Conservation (phyloP, 257 asterid species). For the Ligustrum vulgare region DNA sequence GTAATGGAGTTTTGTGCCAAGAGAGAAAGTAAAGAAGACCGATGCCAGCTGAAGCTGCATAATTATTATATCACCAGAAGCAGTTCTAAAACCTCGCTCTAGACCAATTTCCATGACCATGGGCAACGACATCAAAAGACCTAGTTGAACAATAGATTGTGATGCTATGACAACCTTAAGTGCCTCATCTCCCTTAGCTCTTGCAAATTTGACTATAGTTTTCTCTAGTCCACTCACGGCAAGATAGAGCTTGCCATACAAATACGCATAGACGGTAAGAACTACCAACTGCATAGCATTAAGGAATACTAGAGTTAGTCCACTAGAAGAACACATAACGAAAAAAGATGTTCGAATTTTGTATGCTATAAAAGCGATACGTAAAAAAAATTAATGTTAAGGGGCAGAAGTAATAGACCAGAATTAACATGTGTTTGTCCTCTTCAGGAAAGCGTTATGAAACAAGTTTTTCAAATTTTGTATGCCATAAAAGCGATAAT, state of each 20-base stretch:
- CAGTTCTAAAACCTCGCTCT: slow-evolving; percentile 60
- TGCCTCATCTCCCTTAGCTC: slow-evolving; percentile 48
- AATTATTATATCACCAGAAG: slow-evolving; percentile 44
- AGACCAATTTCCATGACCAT: slow-evolving; percentile 69
- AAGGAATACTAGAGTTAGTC: slow-evolving; percentile 5
- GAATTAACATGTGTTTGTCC: not conserved
- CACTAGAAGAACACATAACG: not conserved
- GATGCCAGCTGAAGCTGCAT: slow-evolving; percentile 65
- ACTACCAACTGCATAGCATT: slow-evolving; percentile 44
- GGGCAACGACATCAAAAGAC: slow-evolving; percentile 58
- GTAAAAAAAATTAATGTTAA: not conserved
- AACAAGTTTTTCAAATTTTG: not conserved
- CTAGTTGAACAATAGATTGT: slow-evolving; percentile 59
- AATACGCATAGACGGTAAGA: slow-evolving; percentile 50
- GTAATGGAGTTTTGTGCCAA: slow-evolving; percentile 61
- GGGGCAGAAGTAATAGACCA: not conserved
- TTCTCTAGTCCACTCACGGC: slow-evolving; percentile 57
- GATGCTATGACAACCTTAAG: slow-evolving; percentile 60
- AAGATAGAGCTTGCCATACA: slow-evolving; percentile 57
- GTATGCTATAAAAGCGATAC: not conserved
- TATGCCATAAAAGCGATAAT: not conserved
- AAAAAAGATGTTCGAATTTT: not conserved
- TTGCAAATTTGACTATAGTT: slow-evolving; percentile 46
- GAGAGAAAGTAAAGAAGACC: slow-evolving; percentile 60
- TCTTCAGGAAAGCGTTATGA: not conserved